phyloP scores from a whole-genome alignment of 2,329 filamentous ascomycete genomes.

The Paracorniculantispora psalliotae region DNA sequence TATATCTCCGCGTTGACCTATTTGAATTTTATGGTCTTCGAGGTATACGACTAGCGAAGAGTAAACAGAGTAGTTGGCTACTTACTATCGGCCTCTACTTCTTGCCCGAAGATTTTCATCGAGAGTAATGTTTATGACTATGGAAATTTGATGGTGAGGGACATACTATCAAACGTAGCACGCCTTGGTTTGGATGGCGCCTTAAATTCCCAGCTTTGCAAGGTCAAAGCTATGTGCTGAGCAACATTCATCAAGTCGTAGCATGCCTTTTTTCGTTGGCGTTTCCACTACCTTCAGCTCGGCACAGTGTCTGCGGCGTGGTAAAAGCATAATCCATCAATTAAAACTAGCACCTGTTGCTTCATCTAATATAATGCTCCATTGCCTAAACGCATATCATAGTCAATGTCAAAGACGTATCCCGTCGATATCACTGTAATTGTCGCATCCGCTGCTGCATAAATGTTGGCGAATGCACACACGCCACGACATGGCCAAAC shows the following conservation, averaged over 20 bases:
- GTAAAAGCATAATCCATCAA: slow-evolving; percentile 9
- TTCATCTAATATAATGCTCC: slow-evolving; percentile 7
- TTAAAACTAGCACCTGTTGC: slow-evolving; percentile 10
- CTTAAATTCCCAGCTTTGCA: too few species aligned
- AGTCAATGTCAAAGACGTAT: slow-evolving; percentile 1
- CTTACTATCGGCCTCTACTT: slow-evolving; percentile 44
- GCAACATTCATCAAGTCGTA: too few species aligned
- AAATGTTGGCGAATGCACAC: neutral
- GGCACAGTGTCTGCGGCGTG: neutral
- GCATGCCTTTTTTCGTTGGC: neutral
- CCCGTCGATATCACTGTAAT: slow-evolving; percentile 1
- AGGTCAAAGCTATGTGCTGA: too few species aligned
- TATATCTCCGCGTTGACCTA: slow-evolving; percentile 84
- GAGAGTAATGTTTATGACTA: slow-evolving; percentile 58
- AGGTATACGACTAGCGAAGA: slow-evolving; percentile 96
- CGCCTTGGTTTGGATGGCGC: neutral
- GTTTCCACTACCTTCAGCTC: neutral
- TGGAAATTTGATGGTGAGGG: slow-evolving; percentile 81
- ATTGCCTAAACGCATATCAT: neutral
- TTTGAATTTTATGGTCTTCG: slow-evolving; percentile 61
- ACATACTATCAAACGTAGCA: slow-evolving; percentile 42
- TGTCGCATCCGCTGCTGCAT: neutral
- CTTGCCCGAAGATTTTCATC: slow-evolving; percentile 79
- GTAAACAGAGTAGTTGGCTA: slow-evolving; percentile 45
- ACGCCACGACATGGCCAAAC: neutral